These are phyloP conservation scores for Telfairia occidentalis DNA, from an alignment of 331 rosid species.

Conservation along the genomic window DNA sequence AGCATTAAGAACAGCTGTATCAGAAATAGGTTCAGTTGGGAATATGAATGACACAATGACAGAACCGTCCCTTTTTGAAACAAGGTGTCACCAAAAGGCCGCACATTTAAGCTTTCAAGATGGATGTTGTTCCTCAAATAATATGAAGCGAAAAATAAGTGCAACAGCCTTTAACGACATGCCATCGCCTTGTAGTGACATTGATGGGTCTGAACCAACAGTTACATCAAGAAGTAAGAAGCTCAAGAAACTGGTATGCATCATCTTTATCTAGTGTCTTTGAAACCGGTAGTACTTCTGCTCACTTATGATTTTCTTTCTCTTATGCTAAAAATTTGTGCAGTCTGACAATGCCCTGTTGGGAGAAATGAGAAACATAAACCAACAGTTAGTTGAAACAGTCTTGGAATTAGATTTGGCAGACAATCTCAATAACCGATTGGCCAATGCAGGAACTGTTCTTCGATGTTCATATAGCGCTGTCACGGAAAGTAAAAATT, in stretches of 20 bases:
- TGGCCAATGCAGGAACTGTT: slow-evolving; percentile 6
- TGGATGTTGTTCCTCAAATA: background rate
- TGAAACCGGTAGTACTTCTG: background rate
- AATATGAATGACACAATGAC: background rate
- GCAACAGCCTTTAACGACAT: slow-evolving; percentile 3
- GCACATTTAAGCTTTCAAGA: background rate
- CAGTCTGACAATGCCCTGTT: background rate
- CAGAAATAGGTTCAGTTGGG: slow-evolving; percentile 1
- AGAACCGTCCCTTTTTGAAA: background rate
- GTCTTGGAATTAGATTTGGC: slow-evolving; percentile 1
- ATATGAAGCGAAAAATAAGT: slow-evolving; percentile 3
- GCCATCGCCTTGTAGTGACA: slow-evolving; percentile 1
- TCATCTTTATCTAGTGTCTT: background rate
- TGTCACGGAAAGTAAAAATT: background rate
- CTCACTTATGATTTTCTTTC: background rate
- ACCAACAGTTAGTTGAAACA: slow-evolving; percentile 12
- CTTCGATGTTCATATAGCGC: slow-evolving; percentile 7
- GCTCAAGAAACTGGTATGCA: slow-evolving; percentile 6
- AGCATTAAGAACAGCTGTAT: background rate
- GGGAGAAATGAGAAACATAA: slow-evolving; percentile 12
- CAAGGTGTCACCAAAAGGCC: background rate
- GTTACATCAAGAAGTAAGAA: background rate
- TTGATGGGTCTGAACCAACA: background rate
- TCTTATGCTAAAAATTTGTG: background rate
- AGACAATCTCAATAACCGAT: background rate